phyloP scores from a whole-genome alignment of 2,329 filamentous ascomycete genomes.

The Exutisphaerella laricina region DNA sequence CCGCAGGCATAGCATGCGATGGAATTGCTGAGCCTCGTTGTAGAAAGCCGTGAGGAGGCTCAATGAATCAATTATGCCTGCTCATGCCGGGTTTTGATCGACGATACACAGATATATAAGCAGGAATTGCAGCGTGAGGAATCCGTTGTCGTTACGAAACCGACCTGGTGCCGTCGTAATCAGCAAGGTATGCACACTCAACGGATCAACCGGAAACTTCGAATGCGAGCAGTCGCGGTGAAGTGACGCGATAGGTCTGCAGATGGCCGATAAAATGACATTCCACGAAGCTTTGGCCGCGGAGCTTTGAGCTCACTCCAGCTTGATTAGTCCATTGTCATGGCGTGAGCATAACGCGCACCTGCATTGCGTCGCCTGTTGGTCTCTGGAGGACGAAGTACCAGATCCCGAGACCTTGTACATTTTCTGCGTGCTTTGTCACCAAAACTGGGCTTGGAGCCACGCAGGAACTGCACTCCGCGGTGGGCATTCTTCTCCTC shows the following conservation, averaged over 20 bases:
- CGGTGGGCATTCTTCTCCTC: background rate
- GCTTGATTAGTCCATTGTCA: background rate
- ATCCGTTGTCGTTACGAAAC: too few species aligned
- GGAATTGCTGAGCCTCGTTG: too few species aligned
- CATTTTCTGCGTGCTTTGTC: background rate
- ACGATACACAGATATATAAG: too few species aligned
- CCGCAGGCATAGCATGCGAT: too few species aligned
- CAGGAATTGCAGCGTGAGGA: too few species aligned
- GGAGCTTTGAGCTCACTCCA: too few species aligned
- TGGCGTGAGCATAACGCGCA: slow-evolving; percentile 8
- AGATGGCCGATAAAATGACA: too few species aligned
- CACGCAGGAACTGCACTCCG: background rate
- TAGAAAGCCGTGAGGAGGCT: too few species aligned
- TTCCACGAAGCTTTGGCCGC: slow-evolving; percentile 2
- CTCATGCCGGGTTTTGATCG: too few species aligned
- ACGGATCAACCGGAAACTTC: background rate
- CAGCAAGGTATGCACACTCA: too few species aligned
- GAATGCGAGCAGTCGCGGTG: background rate
- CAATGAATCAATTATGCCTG: too few species aligned
- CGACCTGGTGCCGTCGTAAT: too few species aligned
- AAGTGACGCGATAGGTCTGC: slow-evolving; percentile 1
- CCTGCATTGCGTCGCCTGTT: slow-evolving; percentile 1
- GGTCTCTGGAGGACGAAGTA: background rate
- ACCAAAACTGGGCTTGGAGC: background rate
- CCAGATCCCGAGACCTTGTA: slow-evolving; percentile 3